These are phyloP conservation scores for Phylloporus rhodoxanthus DNA, from an alignment of 768 basidiomycete genomes.

Conservation along the genomic window DNA sequence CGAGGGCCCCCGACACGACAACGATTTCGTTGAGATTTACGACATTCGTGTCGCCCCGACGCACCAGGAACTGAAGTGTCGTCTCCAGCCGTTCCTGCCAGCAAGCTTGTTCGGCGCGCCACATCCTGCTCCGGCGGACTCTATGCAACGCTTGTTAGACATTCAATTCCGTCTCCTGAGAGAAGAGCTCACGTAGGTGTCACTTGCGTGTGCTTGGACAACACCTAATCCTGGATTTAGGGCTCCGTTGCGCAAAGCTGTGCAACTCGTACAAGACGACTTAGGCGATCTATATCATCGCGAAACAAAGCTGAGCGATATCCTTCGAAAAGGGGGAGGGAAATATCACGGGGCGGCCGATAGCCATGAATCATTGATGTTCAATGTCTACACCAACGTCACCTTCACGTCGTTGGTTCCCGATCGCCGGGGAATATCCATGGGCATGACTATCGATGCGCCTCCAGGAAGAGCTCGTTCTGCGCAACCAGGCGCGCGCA, in stretches of 20 bases:
- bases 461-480: slow-evolving; percentile 55
- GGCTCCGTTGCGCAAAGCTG: slow-evolving; percentile 47
- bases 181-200: slow-evolving; percentile 60
- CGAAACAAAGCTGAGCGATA: slow-evolving; percentile 37
- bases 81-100: slow-evolving; percentile 51
- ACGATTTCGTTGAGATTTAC: slow-evolving; percentile 50
- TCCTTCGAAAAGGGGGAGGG: slow-evolving; percentile 53
- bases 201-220: neutral
- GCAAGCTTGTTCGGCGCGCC: slow-evolving; percentile 55
- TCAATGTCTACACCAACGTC: slow-evolving; percentile 57
- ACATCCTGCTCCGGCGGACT: slow-evolving; percentile 50
- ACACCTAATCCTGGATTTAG: slow-evolving; percentile 25
- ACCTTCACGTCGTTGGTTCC: slow-evolving; percentile 42
- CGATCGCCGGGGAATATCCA: slow-evolving; percentile 48
- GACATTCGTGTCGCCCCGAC: slow-evolving; percentile 69
- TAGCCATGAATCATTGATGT: slow-evolving; percentile 46
- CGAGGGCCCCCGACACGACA: slow-evolving; percentile 61
- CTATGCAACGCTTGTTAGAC: slow-evolving; percentile 64
- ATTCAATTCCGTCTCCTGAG: slow-evolving; percentile 70
- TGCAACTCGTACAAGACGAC: slow-evolving; percentile 46
- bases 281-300: slow-evolving; percentile 18
- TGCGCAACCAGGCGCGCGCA: slow-evolving; percentile 33
- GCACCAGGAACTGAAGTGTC: slow-evolving; percentile 52
- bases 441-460: slow-evolving; percentile 41
- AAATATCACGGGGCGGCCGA: slow-evolving; percentile 45